phyloP scores from a whole-genome alignment of 768 basidiomycete species.

The Suillus paluster region DNA sequence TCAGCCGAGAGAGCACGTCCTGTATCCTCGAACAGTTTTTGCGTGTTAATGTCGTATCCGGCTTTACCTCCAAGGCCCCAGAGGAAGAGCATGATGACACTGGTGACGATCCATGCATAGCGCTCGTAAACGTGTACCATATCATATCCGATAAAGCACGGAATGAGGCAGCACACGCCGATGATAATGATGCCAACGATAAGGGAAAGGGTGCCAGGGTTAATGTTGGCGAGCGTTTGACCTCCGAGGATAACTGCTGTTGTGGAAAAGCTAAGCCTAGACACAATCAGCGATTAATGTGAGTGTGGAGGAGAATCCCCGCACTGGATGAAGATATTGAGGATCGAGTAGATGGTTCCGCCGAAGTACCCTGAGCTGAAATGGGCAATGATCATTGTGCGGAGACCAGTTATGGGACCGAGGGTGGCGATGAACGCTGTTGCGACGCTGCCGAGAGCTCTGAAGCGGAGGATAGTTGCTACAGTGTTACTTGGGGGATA shows the following conservation, averaged over 20 bases:
- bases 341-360: conserved; percentile 50
- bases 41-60: conserved; percentile 49
- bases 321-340: conserved; percentile 59
- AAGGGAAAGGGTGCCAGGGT: conserved; percentile 47
- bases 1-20: conserved; percentile 50
- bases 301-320: conserved; percentile 14
- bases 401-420: conserved; percentile 55
- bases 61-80: conserved; percentile 53
- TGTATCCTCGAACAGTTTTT: conserved; percentile 45
- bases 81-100: conserved; percentile 53
- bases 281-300: not conserved
- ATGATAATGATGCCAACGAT: conserved; percentile 54
- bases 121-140: conserved; percentile 55
- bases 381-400: conserved; percentile 57
- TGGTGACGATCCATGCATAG: conserved; percentile 55
- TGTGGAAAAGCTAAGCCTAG: conserved; percentile 50
- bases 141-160: conserved; percentile 53
- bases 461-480: conserved; percentile 51
- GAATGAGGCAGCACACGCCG: conserved; percentile 45
- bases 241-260: conserved; percentile 56
- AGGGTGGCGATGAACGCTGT: conserved; percentile 58
- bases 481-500: conserved; percentile 43
- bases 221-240: conserved; percentile 52
- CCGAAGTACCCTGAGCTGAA: conserved; percentile 55
- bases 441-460: conserved; percentile 44